These are phyloP conservation scores for Exophiala calicioides DNA, from an alignment of 2,329 filamentous ascomycete genomes.

Conservation along the genomic window DNA sequence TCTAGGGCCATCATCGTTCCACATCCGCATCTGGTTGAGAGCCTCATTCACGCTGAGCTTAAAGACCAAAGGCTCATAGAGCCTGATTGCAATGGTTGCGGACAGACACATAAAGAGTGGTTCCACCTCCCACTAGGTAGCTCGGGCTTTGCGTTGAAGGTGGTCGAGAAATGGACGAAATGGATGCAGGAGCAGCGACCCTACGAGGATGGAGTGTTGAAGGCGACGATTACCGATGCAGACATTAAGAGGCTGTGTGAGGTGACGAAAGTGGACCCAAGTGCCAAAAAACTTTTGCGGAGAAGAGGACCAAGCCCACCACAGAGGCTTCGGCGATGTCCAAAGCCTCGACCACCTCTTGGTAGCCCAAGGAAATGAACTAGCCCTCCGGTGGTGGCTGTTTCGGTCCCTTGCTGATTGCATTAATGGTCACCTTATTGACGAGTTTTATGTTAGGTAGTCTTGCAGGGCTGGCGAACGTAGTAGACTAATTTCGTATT, in stretches of 20 bases:
- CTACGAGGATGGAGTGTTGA: neutral
- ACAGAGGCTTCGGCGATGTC: too few species aligned
- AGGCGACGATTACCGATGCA: neutral
- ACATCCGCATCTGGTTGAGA: constrained; percentile 15
- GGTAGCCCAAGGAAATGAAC: too few species aligned
- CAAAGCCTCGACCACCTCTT: too few species aligned
- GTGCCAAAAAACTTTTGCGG: neutral
- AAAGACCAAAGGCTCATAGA: constrained; percentile 10
- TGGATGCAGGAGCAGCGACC: neutral
- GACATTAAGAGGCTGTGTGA: neutral
- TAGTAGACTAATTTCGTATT: too few species aligned
- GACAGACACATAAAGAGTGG: constrained; percentile 14
- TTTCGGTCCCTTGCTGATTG: too few species aligned
- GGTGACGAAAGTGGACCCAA: neutral
- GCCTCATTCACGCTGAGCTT: constrained; percentile 22
- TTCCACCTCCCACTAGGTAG: constrained; percentile 13
- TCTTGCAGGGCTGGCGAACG: too few species aligned
- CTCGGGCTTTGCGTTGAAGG: constrained; percentile 6
- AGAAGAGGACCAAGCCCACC: too few species aligned
- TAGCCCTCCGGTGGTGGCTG: too few species aligned
- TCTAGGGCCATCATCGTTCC: neutral
- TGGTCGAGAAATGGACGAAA: constrained; percentile 16
- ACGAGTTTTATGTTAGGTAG: too few species aligned
- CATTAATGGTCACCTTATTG: too few species aligned
- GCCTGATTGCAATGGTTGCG: constrained; percentile 7